Evolutionary conservation across 768 basidiomycete genomes (phyloP).

Genomic region (Mycena leptocephala): DNA sequence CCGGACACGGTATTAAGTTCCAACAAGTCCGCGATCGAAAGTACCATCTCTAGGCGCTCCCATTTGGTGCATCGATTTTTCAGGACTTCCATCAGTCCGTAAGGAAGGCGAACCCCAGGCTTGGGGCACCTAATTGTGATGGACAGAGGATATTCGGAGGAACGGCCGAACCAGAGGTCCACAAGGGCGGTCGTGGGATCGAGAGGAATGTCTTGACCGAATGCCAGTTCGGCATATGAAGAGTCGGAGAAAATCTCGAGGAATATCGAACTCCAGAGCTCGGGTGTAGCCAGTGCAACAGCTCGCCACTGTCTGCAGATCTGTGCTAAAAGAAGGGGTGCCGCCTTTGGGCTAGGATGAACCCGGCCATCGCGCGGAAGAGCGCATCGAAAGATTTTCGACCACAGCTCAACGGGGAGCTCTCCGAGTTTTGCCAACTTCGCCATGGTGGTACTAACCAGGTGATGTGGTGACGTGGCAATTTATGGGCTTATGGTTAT

Average conservation of each 20-base stretch:
- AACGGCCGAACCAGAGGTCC: not conserved
- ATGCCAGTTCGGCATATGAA: not conserved
- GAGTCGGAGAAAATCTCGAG: not conserved
- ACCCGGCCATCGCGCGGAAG: not conserved
- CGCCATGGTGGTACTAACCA: too few relatives aligned
- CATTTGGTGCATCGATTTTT: not conserved
- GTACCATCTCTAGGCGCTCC: not conserved
- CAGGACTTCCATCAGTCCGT: not conserved
- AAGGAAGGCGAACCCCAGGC: not conserved
- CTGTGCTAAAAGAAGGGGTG: not conserved
- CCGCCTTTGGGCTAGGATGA: not conserved
- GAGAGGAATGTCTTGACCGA: not conserved
- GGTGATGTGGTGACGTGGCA: too few relatives aligned
- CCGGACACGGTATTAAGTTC: not conserved
- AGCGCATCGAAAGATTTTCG: not conserved
- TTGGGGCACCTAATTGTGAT: not conserved
- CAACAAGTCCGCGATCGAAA: not conserved
- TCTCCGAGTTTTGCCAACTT: too few relatives aligned
- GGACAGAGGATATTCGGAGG: not conserved
- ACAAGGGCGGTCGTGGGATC: not conserved
- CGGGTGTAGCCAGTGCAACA: not conserved
- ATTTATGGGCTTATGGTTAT: too few relatives aligned
- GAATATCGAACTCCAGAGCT: not conserved
- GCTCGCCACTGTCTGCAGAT: slow-evolving; percentile 3
- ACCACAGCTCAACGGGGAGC: not conserved